Base-by-base conservation (phyloP, 257 asterid species). In the Paulownia fortunei region DNA sequence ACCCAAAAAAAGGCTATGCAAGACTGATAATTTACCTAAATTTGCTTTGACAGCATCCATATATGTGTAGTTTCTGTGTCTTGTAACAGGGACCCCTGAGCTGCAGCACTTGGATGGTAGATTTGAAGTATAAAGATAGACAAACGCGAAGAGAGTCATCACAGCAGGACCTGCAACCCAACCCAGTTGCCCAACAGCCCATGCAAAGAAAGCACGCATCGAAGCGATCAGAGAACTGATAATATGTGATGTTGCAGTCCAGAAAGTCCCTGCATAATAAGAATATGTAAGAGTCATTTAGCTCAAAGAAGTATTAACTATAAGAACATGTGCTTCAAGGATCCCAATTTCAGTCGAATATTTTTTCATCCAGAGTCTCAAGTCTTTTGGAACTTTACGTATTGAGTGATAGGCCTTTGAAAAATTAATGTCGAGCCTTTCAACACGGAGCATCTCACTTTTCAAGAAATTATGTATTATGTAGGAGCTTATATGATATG, bases 151-250 rank as follows among this genome's bases (percentile, higher is more conserved):
- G 23, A 84, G 74, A 21, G 76, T 19, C 82, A 83, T 79, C 6
- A 80, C 87, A 30, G 41, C 8, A 21, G 88, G 89, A 15, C 87
- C 89, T 8, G 89, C 89, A 8, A 82, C 80, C 83, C 85, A 85
- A 5, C 89, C 87, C 13, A 82, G 85, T 18, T 85, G 89, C 16
- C 76, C 89, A n/a, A 82, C 81, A 6, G 89, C 89, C 89, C 89
- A 83, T 54, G 89, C 84, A 82, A 39, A 5, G 87, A 81, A 16
- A 82, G 86, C 72, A 83, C 85, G 8, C 85, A 39, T 85, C 6
- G 86, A 84, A 12, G 85, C 88, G 10, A 86, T 81, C 65, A 84
- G 82, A 5, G 85, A 80, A 8, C 83, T 80, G 37, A 80, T 84
- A 12, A 80, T 84, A 63, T 84, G 83, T 8, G 84, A 73, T 36